These are phyloP conservation scores for Termitomyces sp. DNA, from an alignment of 768 basidiomycete species.

Conservation along the genomic window DNA sequence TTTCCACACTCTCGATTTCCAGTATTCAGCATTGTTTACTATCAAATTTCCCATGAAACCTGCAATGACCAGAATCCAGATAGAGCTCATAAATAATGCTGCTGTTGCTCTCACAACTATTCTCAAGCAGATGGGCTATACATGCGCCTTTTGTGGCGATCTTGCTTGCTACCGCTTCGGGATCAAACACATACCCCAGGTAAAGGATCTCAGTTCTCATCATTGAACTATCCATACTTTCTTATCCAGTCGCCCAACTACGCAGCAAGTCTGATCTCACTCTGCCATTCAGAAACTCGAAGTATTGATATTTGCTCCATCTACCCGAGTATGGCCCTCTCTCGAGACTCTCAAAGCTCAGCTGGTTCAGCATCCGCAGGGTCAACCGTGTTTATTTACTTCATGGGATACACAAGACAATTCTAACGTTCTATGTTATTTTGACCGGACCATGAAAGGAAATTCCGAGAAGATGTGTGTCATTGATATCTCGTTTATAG, in stretches of 20 bases:
- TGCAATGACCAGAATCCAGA: background rate
- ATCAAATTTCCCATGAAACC: background rate
- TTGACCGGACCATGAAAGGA: background rate
- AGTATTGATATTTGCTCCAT: background rate
- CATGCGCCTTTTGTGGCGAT: background rate
- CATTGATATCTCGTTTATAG: background rate
- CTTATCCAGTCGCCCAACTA: background rate
- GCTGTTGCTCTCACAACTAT: background rate
- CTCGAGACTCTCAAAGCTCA: background rate
- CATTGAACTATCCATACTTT: background rate
- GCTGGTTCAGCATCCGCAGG: background rate
- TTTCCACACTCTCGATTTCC: background rate
- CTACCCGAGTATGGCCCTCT: background rate
- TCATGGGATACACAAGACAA: background rate
- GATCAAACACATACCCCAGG: background rate
- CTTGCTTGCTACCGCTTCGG: background rate
- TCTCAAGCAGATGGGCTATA: background rate
- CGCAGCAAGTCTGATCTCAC: background rate
- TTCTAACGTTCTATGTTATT: background rate
- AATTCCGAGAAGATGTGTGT: background rate
- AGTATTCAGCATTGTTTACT: background rate
- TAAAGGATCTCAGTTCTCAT: background rate
- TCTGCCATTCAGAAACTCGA: background rate
- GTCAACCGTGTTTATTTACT: background rate
- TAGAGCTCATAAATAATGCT: background rate